These are phyloP conservation scores for Lactarius deliciosus DNA, from an alignment of 768 basidiomycete genomes.

Conservation along the genomic window DNA sequence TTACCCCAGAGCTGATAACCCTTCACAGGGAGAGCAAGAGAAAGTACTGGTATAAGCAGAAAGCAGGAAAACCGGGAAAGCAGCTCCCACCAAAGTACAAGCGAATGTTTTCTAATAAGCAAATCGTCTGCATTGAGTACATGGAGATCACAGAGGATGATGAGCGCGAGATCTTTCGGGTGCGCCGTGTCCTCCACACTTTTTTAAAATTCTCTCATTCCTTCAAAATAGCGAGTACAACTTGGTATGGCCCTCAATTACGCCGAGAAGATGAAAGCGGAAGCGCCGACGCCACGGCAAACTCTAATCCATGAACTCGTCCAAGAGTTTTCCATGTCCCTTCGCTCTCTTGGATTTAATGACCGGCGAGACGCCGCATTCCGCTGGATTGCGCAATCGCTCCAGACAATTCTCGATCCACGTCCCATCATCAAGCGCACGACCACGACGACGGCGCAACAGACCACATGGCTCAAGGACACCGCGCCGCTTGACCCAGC, in stretches of 20 bases:
- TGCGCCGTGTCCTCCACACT: conserved; percentile 18
- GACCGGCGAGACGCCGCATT: conserved; percentile 53
- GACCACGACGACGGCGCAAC: conserved; percentile 37
- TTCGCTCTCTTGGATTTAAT: conserved; percentile 50
- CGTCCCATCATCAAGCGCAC: conserved; percentile 36
- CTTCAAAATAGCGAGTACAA: conserved; percentile 32
- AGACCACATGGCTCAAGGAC: conserved; percentile 53
- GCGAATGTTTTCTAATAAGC: conserved; percentile 44
- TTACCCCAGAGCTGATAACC: background rate
- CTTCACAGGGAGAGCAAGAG: conserved; percentile 19
- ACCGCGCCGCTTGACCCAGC: conserved; percentile 8
- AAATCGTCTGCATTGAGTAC: conserved; percentile 54
- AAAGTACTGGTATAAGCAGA: conserved; percentile 41
- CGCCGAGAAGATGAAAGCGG: conserved; percentile 35
- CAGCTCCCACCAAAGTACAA: conserved; percentile 39
- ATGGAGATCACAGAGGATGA: conserved; percentile 32
- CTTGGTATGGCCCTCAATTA: conserved; percentile 34
- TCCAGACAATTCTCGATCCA: conserved; percentile 49
- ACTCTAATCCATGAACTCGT: conserved; percentile 28
- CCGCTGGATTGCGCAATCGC: conserved; percentile 54
- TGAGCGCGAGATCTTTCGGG: conserved; percentile 39
- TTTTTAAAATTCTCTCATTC: background rate
- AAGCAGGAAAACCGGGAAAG: conserved; percentile 28
- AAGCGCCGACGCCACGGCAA: conserved; percentile 31
- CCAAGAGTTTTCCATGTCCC: conserved; percentile 23